These are phyloP conservation scores for Xylariaceae sp. DNA, from an alignment of 2,329 filamentous ascomycete species.

Conservation along the genomic window DNA sequence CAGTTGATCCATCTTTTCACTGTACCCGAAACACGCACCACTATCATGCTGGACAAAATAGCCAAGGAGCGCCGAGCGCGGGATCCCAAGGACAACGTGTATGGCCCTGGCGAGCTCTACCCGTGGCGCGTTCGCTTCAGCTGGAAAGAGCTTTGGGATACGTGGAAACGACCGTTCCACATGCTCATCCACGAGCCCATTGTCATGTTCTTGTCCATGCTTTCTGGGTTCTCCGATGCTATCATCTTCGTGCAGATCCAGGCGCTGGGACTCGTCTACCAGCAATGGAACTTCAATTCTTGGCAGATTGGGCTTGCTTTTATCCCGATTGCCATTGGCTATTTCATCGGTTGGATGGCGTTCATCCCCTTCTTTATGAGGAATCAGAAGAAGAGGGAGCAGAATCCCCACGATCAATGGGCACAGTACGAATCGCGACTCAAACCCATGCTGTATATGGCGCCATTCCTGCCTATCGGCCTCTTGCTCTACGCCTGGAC, in stretches of 20 bases:
- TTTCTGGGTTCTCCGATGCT: constrained; percentile 59
- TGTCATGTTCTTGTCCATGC: constrained; percentile 53
- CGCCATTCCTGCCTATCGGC: constrained; percentile 54
- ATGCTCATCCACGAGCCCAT: constrained; percentile 64
- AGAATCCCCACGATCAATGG: constrained; percentile 43
- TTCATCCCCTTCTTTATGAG: constrained; percentile 50
- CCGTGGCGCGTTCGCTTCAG: constrained; percentile 34
- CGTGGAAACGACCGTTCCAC: constrained; percentile 56
- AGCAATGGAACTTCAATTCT: constrained; percentile 54
- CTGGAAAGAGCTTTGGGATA: constrained; percentile 41
- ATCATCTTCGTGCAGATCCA: constrained; percentile 65
- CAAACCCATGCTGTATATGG: constrained; percentile 54
- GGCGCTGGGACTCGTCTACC: constrained; percentile 55
- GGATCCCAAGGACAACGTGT: constrained; percentile 56
- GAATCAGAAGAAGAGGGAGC: constrained; percentile 40
- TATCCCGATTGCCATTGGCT: constrained; percentile 47
- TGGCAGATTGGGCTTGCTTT: constrained; percentile 36
- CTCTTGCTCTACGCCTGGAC: constrained; percentile 62
- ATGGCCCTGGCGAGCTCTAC: constrained; percentile 67
- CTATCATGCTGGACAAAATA: constrained; percentile 71
- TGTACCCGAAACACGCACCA: constrained; percentile 73
- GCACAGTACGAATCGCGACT: constrained; percentile 60
- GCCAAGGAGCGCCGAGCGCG: constrained; percentile 66
- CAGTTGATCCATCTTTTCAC: constrained; percentile 62
- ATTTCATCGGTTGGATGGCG: constrained; percentile 52